These are phyloP conservation scores for Cercospora sp. DNA, from an alignment of 2,329 filamentous ascomycete genomes.

Conservation along the genomic window DNA sequence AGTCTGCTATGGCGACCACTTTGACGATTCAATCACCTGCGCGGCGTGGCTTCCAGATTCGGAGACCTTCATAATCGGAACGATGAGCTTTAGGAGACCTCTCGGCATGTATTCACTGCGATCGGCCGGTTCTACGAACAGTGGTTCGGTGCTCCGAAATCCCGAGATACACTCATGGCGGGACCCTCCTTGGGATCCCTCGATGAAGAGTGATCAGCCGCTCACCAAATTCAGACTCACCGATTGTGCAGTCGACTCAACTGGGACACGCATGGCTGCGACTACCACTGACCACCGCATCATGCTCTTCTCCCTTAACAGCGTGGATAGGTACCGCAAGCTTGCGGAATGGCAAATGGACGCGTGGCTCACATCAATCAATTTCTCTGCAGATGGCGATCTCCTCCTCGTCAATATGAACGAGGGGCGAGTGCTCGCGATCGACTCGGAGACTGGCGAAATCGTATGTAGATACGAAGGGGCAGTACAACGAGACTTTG, in stretches of 20 bases:
- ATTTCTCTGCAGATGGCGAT: conserved; percentile 77
- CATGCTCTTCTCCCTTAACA: conserved; percentile 71
- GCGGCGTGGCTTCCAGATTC: conserved; percentile 87
- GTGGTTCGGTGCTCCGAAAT: conserved; percentile 29
- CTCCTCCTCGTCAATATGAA: conserved; percentile 80
- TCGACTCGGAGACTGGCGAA: conserved; percentile 73
- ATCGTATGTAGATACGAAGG: conserved; percentile 75
- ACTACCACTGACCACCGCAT: conserved; percentile 71
- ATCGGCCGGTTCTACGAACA: conserved; percentile 15
- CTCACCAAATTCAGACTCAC: conserved; percentile 70
- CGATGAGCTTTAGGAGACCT: conserved; percentile 66
- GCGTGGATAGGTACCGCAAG: conserved; percentile 65
- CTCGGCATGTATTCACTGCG: conserved; percentile 57
- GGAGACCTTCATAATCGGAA: conserved; percentile 74
- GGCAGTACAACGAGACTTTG: conserved; percentile 70
- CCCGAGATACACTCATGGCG: conserved; percentile 40
- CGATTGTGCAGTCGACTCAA: conserved; percentile 78
- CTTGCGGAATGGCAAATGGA: conserved; percentile 72
- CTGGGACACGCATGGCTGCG: conserved; percentile 77
- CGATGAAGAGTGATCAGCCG: conserved; percentile 56
- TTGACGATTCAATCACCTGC: conserved; percentile 81
- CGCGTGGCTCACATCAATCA: conserved; percentile 73
- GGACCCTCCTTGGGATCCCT: conserved; percentile 51
- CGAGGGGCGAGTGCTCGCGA: conserved; percentile 73
- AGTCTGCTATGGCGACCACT: conserved; percentile 65